Evolutionary conservation across 352 stramenopile genomes (phyloP), one percentile per base, ranked within the genome.

Genomic region (Pythium inflatum): DNA sequence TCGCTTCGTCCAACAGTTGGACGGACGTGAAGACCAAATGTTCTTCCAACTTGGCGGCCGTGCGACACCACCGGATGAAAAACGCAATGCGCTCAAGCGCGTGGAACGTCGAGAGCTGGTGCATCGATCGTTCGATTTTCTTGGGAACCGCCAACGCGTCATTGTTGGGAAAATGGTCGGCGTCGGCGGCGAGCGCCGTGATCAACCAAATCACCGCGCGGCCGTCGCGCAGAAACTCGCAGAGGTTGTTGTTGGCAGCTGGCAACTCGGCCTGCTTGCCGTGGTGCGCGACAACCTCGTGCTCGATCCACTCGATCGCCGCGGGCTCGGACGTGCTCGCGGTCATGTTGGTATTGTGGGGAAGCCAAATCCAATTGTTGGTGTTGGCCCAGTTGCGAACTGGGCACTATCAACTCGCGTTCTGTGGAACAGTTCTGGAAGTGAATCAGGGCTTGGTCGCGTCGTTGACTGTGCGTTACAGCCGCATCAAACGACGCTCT

Each of bases 1-100:
- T 92, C 34, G 82, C 72, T 48, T 95, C 88, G 70, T 95, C 88
- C 50, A 95, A 62, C 45, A 95, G 66, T 60, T 95, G 85, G 36
- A 92, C 85, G 1, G 84, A 89, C 38, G 85, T 90, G 68, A 95
- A 93, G 14, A 93, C 76, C 41, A 85, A 61, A 50, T 92, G 79
- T 62, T 92, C 87, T 54, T 91, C 85, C 6, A 95, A 73, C 38
- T 69, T 59, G 16, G 73, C 82, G 27, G 73, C 68, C 7, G 74
- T 57, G 59, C 88, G 84, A 33, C 84, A 92, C 88, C 88, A 95
- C 48, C 88, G 88, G 74, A 95, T 87, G 65, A 93, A 95, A 68
- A 90, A 92, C 66, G 92, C 85, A n/a, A 95, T 79, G 60, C 88
- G 85, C 62, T 95, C 88, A 28, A 95, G 76, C 36, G 83, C 76